phyloP scores from a whole-genome alignment of 495 filamentous ascomycete species.

The Aspergillus conjunctus region DNA sequence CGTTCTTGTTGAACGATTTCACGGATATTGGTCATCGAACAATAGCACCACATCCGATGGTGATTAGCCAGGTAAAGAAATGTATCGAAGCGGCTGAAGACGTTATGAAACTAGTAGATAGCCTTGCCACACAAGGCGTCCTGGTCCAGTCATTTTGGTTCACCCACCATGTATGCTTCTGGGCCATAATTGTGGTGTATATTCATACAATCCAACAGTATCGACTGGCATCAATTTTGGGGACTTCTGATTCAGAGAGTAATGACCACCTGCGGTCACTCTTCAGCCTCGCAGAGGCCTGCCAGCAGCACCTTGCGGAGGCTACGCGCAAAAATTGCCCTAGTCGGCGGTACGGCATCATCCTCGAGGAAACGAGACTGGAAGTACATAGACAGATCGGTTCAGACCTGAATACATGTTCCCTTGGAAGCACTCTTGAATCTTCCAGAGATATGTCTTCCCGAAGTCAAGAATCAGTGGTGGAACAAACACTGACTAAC shows the following conservation, averaged over 20 bases:
- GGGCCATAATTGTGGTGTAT: slow-evolving; percentile 56
- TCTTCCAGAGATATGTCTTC: slow-evolving; percentile 7
- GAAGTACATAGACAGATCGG: slow-evolving; percentile 47
- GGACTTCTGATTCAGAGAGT: slow-evolving; percentile 30
- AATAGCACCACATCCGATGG: slow-evolving; percentile 32
- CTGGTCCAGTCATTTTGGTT: slow-evolving; percentile 53
- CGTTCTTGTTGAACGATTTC: slow-evolving; percentile 56
- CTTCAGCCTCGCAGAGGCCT: slow-evolving; percentile 46
- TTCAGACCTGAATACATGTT: slow-evolving; percentile 12
- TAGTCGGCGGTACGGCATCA: slow-evolving; percentile 54
- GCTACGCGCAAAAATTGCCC: slow-evolving; percentile 53
- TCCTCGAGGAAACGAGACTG: slow-evolving; percentile 48
- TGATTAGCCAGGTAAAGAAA: slow-evolving; percentile 41
- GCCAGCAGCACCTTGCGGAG: slow-evolving; percentile 51
- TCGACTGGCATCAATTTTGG: slow-evolving; percentile 32
- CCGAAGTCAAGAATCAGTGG: slow-evolving; percentile 1
- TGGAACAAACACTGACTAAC: slow-evolving; percentile 10
- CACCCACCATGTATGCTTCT: slow-evolving; percentile 57
- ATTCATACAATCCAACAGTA: slow-evolving; percentile 57
- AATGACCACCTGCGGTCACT: slow-evolving; percentile 31
- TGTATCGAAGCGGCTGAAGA: slow-evolving; percentile 50
- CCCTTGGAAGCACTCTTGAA: slow-evolving; percentile 17
- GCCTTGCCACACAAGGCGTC: slow-evolving; percentile 40
- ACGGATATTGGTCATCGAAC: slow-evolving; percentile 45
- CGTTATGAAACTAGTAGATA: slow-evolving; percentile 42